Evolutionary conservation across 257 asterid species (phyloP).

Genomic region (Solanum gracilifrons): DNA sequence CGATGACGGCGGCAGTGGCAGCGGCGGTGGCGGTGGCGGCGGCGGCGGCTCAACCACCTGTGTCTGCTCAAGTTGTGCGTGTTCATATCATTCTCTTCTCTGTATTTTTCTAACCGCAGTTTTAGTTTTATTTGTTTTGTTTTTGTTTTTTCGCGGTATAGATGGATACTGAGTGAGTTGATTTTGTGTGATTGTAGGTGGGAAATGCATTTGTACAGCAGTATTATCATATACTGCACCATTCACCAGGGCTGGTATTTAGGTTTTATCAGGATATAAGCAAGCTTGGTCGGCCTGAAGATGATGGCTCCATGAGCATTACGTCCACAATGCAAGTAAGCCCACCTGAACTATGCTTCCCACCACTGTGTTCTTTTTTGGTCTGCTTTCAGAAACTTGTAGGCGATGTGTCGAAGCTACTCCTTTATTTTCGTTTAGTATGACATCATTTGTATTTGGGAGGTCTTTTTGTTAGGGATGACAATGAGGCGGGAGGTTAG

Average conservation of each 20-base stretch:
- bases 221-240: conserved; percentile 57
- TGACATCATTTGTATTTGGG: background rate
- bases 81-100: background rate
- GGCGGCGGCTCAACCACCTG: conserved; percentile 26
- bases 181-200: conserved; percentile 28
- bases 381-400: background rate
- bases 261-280: conserved; percentile 63
- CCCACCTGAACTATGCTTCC: background rate
- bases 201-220: conserved; percentile 66
- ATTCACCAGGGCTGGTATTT: conserved; percentile 47
- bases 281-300: conserved; percentile 58
- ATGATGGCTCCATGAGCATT: conserved; percentile 55
- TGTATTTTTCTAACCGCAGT: background rate
- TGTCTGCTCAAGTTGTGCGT: conserved; percentile 53
- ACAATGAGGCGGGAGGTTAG: background rate
- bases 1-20: conserved; percentile 23
- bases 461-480: background rate
- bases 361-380: background rate
- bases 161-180: background rate
- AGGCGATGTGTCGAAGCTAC: background rate
- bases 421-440: background rate
- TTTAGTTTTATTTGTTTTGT: background rate
- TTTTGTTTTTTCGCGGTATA: background rate
- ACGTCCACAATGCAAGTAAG: conserved; percentile 68
- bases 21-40: conserved; percentile 20